Evolutionary conservation across 1,139 yeast species (phyloP), one percentile per base, ranked within the genome.

Genomic region (Pichia sp.): DNA sequence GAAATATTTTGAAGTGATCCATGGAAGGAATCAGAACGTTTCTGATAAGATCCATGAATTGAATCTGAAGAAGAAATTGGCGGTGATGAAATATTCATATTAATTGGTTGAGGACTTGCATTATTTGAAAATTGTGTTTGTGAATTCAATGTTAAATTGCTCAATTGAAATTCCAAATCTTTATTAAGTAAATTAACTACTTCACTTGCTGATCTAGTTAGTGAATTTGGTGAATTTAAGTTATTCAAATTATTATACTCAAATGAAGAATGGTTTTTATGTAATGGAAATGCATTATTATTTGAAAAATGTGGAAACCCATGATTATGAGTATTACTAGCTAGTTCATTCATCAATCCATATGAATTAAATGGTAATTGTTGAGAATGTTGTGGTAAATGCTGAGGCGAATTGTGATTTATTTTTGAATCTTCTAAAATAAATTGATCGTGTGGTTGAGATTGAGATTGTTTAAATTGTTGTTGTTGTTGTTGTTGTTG

Each of bases 81-180:
- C 5, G 53, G 47, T 42, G 53, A 49, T 3, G 51, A 27, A 29
- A 46, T 40, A 32, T 48, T 44, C 29, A 39, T 29, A 25, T 48
- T 42, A 27, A 44, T 29, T 9, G 54, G 46, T 18, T 27, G 39
- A 4, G 54, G 50, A 38, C 51, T 51, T 34, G 49, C 28, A 38
- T 26, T 35, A 31, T 44, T 40, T 11, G 41, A 11, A 40, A 43
- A 43, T 34, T 38, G 44, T 11, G 41, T 18, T 28, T 39, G 25
- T 8, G 51, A 43, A 36, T 46, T 52, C 26, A 56, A 48, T 3
- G 58, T 48, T 41, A 56, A 42, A 34, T 50, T 50, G 34, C 50
- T 44, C 34, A 56, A 36, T 35, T 54, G 58, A 33, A 49, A 49
- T 39, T 55, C 59, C 11, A 56, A 47, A 37, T 56, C 58, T 35